Evolutionary conservation across 2,329 filamentous ascomycete genomes (phyloP), one percentile per base, ranked within the genome.

Genomic region (Malbranchea zuffiana): DNA sequence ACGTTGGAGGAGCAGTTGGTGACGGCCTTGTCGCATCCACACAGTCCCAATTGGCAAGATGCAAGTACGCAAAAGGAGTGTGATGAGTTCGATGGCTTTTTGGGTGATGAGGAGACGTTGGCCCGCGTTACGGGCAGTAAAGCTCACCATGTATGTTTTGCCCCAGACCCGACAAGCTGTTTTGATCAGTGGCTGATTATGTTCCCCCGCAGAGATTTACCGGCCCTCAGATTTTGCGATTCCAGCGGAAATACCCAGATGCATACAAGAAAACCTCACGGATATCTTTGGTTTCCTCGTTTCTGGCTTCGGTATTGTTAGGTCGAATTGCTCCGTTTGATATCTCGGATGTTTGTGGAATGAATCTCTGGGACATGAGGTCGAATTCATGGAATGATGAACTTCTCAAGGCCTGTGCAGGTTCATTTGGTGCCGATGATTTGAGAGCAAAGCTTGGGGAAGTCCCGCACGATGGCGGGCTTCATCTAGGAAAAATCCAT

Each of bases 1-100:
- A 63, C 70, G 1, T 65, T 96, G 31, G 70, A 82, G 33, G 76
- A 82, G 42, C 86, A 93, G 63, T 66, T 96, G 17, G 63, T 66
- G 6, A 65, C 62, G 3, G 82, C 80, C 0, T 83, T 96, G 54
- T 82, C 86, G 11, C 81, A 92, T 57, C 78, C 82, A 3, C 87
- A 78, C 63, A 86, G 84, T 47, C 90, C 90, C 5, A 98, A 96
- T 59, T 98, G 90, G 90, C 90, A 96, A 63, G 90, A 98, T 59
- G 81, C 87, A 44, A 94, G 86, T 62, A 96, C 90, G 2, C 86
- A 95, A 64, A 70, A 70, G 47, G 83, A 98, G 63, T 95, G 87
- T 55, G 86, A 95, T 56, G 70, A 74, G 45, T 96, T 96, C 54
- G 87, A 96, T 57, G 71, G 66, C 4, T 66, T 68, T 36, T 63